A percentile compares a stretch with the other conserved stretches of the same genome.
These are phyloP conservation scores for Juglanconis oblonga DNA, from an alignment of 2,329 filamentous ascomycete genomes.

Conservation along the genomic window DNA sequence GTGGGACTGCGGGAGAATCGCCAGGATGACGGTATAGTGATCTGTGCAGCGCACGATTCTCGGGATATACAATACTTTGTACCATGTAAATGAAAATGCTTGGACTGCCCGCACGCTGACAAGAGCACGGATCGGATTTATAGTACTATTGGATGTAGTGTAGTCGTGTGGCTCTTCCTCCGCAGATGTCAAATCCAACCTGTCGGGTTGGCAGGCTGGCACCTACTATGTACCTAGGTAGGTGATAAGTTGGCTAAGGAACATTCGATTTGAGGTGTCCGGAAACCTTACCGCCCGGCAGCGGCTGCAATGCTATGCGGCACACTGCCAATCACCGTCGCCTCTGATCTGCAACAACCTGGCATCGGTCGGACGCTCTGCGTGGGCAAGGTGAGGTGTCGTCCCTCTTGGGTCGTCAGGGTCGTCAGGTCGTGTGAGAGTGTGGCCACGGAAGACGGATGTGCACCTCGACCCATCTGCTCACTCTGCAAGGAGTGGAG, in stretches of 20 bases:
- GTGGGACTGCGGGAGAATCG: too few species aligned
- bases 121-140: neutral
- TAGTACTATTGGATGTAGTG: neutral
- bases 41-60: too few species aligned
- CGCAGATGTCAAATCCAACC: slow-evolving; percentile 3
- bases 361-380: too few species aligned
- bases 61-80: neutral
- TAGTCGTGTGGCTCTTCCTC: neutral
- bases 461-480: slow-evolving; percentile 28
- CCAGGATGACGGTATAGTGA: too few species aligned
- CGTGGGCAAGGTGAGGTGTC: too few species aligned
- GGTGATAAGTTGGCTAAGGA: neutral
- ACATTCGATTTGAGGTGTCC: slow-evolving; percentile 4
- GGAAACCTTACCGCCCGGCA: slow-evolving; percentile 8
- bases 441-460: slow-evolving; percentile 30
- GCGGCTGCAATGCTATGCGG: neutral
- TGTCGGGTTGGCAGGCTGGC: slow-evolving; percentile 2
- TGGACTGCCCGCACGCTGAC: neutral
- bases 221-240: neutral
- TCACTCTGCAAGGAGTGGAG: slow-evolving; percentile 30
- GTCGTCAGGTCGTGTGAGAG: neutral
- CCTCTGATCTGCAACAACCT: slow-evolving; percentile 3
- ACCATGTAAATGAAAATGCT: too few species aligned
- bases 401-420: neutral
- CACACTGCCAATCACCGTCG: slow-evolving; percentile 12